These are phyloP conservation scores for Mariannaea sp. DNA, from an alignment of 2,329 filamentous ascomycete genomes.

Conservation along the genomic window DNA sequence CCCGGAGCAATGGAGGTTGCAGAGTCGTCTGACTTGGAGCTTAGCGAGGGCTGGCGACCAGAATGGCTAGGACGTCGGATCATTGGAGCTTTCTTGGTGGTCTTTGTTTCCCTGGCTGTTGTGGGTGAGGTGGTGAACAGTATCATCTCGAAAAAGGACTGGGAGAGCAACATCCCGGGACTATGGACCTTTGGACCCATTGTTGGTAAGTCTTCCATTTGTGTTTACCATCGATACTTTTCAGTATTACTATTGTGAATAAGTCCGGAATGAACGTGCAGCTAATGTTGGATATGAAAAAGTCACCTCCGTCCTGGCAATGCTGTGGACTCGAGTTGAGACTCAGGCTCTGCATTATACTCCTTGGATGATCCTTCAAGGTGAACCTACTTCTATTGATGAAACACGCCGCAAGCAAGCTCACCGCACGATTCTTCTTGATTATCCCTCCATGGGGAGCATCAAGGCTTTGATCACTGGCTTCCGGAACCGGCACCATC, in stretches of 20 bases:
- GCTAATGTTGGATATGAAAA: constrained; percentile 1
- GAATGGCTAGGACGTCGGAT: constrained; percentile 32
- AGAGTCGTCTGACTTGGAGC: constrained; percentile 27
- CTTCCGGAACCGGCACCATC: constrained; percentile 35
- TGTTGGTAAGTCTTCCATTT: constrained; percentile 29
- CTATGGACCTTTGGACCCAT: constrained; percentile 39
- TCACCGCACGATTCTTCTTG: constrained; percentile 36
- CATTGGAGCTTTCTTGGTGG: constrained; percentile 27
- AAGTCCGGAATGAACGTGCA: background rate
- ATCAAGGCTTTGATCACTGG: constrained; percentile 29
- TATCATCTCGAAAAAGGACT: constrained; percentile 28
- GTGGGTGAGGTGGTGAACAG: constrained; percentile 34
- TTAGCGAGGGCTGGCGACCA: constrained; percentile 37
- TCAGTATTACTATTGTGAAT: background rate
- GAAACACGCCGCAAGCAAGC: constrained; percentile 38
- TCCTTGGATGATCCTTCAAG: constrained; percentile 39
- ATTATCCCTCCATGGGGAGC: constrained; percentile 34
- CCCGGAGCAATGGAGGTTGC: constrained; percentile 12
- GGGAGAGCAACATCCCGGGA: constrained; percentile 26
- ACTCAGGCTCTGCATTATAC: constrained; percentile 36
- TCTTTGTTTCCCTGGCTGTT: constrained; percentile 29
- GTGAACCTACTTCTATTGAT: constrained; percentile 30
- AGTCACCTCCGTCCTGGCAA: constrained; percentile 35
- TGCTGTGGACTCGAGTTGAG: constrained; percentile 38
- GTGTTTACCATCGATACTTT: background rate